These are phyloP conservation scores for Drechslerella dactyloides DNA, from an alignment of 2,329 filamentous ascomycete genomes.

Conservation along the genomic window DNA sequence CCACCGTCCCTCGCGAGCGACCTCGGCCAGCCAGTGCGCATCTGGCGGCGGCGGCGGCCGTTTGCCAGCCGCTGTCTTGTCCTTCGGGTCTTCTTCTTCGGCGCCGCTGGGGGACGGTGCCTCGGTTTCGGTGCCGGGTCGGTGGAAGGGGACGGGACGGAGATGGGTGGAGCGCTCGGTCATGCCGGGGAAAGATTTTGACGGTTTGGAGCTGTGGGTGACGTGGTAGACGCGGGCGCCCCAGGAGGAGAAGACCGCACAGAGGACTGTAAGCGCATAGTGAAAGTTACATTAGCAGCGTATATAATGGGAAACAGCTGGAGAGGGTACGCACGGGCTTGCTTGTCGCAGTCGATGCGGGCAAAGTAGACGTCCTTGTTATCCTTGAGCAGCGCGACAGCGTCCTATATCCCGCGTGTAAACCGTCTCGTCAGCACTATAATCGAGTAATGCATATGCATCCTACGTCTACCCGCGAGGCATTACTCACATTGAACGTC, in stretches of 20 bases:
- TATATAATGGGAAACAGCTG: neutral
- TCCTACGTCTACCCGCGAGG: no score
- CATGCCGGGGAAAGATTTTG: constrained; percentile 28
- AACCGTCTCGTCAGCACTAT: no score
- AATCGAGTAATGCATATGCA: no score
- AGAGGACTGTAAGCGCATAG: constrained; percentile 17
- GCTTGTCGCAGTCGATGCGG: constrained; percentile 25
- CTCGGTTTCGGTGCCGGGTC: constrained; percentile 27
- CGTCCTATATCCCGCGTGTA: constrained; percentile 12
- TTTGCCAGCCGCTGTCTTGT: neutral
- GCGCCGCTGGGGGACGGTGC: neutral
- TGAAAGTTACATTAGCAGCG: neutral
- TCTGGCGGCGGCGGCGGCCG: constrained; percentile 22
- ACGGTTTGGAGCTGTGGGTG: constrained; percentile 18
- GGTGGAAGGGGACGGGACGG: constrained; percentile 42
- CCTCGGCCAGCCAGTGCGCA: constrained; percentile 25
- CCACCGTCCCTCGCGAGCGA: constrained; percentile 25
- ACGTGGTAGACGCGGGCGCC: constrained; percentile 39
- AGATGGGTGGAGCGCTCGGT: constrained; percentile 25
- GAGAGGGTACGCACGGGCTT: constrained; percentile 17
- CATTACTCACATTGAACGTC: no score
- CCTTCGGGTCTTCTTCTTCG: constrained; percentile 9
- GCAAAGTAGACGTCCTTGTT: constrained; percentile 38
- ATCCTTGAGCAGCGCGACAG: constrained; percentile 16
- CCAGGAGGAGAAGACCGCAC: constrained; percentile 39